Conservation (phyloP, 2,329 filamentous ascomycete genomes). For the Pezicula carpinea region DNA sequence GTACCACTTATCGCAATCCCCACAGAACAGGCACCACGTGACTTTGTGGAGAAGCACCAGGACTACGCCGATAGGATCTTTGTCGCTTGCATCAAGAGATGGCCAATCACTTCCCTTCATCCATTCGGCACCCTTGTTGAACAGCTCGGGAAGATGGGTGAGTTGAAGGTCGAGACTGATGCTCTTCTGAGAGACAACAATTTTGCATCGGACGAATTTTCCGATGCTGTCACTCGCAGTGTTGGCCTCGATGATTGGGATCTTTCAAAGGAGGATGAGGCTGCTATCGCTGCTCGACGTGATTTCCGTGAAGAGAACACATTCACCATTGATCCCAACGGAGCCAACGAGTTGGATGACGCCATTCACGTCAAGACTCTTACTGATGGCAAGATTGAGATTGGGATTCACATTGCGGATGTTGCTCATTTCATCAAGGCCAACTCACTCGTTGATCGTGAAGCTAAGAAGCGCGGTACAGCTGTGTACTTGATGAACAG, state of each 20-base stretch:
- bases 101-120: constrained; percentile 99
- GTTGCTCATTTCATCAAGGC: constrained; percentile 95
- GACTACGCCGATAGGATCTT: constrained; percentile 98
- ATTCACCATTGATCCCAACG: constrained; percentile 90
- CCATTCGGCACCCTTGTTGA: constrained; percentile 97
- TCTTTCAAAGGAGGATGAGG: constrained; percentile 75
- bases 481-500: constrained; percentile 87
- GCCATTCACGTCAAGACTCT: constrained; percentile 87
- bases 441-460: constrained; percentile 91
- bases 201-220: constrained; percentile 96
- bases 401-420: constrained; percentile 92
- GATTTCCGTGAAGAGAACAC: constrained; percentile 86
- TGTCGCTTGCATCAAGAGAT: constrained; percentile 97
- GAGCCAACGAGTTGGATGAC: constrained; percentile 83
- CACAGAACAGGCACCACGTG: constrained; percentile 92
- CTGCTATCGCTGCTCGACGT: constrained; percentile 66
- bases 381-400: constrained; percentile 80
- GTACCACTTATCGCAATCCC: constrained; percentile 97
- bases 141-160: constrained; percentile 94
- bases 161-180: constrained; percentile 96
- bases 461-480: constrained; percentile 96
- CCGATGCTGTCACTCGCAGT: constrained; percentile 89
- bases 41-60: constrained; percentile 98
- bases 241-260: constrained; percentile 92
- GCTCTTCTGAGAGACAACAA: constrained; percentile 97